Base-by-base conservation (phyloP, 805 yeast genomes). In the Lipomyces yamanashiensis region DNA sequence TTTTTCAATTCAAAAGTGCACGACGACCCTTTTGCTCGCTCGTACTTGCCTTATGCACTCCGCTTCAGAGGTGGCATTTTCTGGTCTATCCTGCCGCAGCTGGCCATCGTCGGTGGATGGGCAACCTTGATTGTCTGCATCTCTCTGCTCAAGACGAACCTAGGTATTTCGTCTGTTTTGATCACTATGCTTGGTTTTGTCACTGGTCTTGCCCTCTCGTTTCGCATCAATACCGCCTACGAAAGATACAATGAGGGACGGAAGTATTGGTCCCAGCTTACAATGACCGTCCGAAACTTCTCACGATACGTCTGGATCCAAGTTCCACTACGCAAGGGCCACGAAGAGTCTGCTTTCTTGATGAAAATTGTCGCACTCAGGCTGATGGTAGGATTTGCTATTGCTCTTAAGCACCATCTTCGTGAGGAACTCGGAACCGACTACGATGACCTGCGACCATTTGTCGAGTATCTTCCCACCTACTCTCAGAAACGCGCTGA, bases 181-280 rank as follows among this genome's bases (percentile, higher is more conserved):
- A 66, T 66, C 44, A 64, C 69, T 3, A 56, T 61, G 40, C 68
- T 66, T 36, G 69, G 65, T 58, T 66, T 66, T 55, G 68, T 66
- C 34, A 64, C 68, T 34, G 61, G 66, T 41, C 52, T 66, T 44
- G 45, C 68, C 3, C 60, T 66, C 8, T 66, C 69, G 9, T 63
- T 66, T 39, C 50, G 69, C 7, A 52, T 64, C 57, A 64, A 64
- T 59, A 64, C 69, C 2, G 69, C 69, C 9, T 66, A 66, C 45
- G 69, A 66, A 33, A 50, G 69, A 21, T 66, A 64, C 59, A 60
- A 64, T 34, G 69, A 66, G 44, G 69, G 69, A 19, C 53, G 69
- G 8, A 57, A 54, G 49, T 64, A 61, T 49, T 66, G 69, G 69
- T 59, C 69, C 13, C 57, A 48, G 51, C 52, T 66, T 9, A 58